phyloP scores from a whole-genome alignment of 345 rosid species.

The Populus davidiana region DNA sequence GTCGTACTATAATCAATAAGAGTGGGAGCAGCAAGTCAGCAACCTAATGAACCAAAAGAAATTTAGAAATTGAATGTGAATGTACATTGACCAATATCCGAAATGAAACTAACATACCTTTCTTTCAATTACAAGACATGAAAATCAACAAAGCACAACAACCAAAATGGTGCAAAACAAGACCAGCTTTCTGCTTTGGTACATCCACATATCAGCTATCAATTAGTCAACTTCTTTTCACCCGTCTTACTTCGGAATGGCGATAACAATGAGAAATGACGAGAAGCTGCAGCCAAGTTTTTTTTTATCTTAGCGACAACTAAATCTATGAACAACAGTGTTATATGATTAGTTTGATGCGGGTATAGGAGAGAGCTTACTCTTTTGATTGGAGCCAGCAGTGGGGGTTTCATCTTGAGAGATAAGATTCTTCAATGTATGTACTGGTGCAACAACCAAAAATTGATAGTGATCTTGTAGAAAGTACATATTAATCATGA shows the following conservation, averaged over 20 bases:
- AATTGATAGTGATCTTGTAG: constrained; percentile 12
- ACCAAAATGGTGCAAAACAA: constrained; percentile 8
- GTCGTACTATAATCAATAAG: not conserved
- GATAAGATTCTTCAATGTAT: constrained; percentile 83
- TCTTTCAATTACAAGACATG: constrained; percentile 2
- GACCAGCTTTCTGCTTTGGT: constrained; percentile 13
- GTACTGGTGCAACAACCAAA: constrained; percentile 44
- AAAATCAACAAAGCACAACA: constrained; percentile 2
- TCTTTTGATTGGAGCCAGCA: constrained; percentile 49
- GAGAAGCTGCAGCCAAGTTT: constrained; percentile 54
- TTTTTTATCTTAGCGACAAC: not conserved
- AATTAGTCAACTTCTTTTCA: constrained; percentile 50
- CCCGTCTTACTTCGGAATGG: constrained; percentile 77
- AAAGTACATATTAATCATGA: not conserved
- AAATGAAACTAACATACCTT: not conserved
- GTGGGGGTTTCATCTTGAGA: constrained; percentile 76
- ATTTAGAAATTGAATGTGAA: not conserved
- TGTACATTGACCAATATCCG: constrained; percentile 18
- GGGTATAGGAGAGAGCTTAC: constrained; percentile 39
- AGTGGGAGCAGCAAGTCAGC: not conserved
- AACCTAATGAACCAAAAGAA: not conserved
- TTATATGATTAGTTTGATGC: not conserved
- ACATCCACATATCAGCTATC: constrained; percentile 14
- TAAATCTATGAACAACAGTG: not conserved
- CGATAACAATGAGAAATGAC: constrained; percentile 66